Base-by-base conservation (phyloP, 306 rosid genomes). In the Glycine tomentella region DNA sequence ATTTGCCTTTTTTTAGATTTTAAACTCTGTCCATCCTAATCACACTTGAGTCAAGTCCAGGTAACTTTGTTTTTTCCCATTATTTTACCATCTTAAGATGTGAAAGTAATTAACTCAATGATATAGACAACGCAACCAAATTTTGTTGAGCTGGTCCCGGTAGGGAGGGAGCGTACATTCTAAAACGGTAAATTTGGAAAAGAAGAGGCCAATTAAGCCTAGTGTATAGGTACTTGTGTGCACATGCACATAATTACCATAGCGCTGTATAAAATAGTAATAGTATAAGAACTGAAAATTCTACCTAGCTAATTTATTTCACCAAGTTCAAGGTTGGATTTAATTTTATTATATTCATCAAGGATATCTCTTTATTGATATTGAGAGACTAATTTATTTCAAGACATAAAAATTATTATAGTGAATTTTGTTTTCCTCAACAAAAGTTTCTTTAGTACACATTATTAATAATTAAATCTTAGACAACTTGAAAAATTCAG, bases 61-160 rank as follows among this genome's bases (percentile, higher is more conserved):
- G 63, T 63, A 73, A 57, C 78, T 55, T 8, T 53, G 45, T 5
- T 50, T 5, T 56, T 69, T 69, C 49, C 31, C 51, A 79, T 64
- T 61, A 42, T 62, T 78, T 53, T 15, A 33, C 69, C 48, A 68
- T 38, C 55, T 46, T 40, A 67, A 82, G 79, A 25, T 79, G 65
- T 79, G 44, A 40, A 62, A 48, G 51, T 45, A 76, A 69, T 79
- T 62, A 86, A 56, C 51, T 44, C 17, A 36, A n/a, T 63, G 87
- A 91, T 55, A 77, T 40, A 50, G 85, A 86, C 90, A 68, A 85
- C 50, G 76, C 82, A 87, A 87, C 91, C 70, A 81, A 84, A 80
- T 59, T 84, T 83, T 63, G 70, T 63, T 57, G 69, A 25, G 25
- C 20, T 46, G 53, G 75, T 56, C 77, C 75, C 52, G 7, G 50